phyloP scores from a whole-genome alignment of 2,329 filamentous ascomycete genomes.

The Sclerotiophoma versabilis region DNA sequence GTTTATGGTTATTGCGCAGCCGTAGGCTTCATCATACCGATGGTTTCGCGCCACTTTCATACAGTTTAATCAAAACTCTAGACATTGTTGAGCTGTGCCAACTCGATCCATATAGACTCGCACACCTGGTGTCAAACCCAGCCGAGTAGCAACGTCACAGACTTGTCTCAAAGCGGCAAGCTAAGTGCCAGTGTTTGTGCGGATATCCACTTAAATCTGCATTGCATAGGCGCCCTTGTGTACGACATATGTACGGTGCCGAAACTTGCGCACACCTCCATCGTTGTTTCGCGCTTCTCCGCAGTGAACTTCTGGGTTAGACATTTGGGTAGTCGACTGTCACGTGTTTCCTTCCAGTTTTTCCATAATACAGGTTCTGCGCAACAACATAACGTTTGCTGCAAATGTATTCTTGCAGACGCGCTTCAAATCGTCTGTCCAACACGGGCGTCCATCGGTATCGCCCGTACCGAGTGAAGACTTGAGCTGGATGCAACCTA shows the following conservation, averaged over 20 bases:
- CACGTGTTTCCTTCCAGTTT: background rate
- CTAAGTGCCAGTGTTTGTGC: conserved; percentile 1
- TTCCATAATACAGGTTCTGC: background rate
- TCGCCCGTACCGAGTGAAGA: background rate
- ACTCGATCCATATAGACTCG: background rate
- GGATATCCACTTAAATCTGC: background rate
- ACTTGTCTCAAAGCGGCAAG: background rate
- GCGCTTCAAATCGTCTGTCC: background rate
- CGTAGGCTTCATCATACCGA: conserved; percentile 2
- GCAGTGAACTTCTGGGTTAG: background rate
- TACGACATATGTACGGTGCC: conserved; percentile 1
- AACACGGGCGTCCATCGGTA: background rate
- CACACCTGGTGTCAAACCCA: background rate
- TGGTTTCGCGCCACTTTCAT: background rate
- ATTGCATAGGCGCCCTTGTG: background rate
- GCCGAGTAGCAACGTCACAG: background rate
- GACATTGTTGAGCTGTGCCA: background rate
- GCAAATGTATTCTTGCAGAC: background rate
- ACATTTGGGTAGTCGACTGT: background rate
- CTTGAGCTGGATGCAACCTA: background rate
- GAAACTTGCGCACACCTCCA: conserved; percentile 1
- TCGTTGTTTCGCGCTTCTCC: conserved; percentile 8
- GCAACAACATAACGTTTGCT: background rate
- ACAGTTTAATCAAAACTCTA: background rate
- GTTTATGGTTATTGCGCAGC: conserved; percentile 4